Evolutionary conservation across 2,329 filamentous ascomycete genomes (phyloP).

Genomic region (Lachnellula hyalina): DNA sequence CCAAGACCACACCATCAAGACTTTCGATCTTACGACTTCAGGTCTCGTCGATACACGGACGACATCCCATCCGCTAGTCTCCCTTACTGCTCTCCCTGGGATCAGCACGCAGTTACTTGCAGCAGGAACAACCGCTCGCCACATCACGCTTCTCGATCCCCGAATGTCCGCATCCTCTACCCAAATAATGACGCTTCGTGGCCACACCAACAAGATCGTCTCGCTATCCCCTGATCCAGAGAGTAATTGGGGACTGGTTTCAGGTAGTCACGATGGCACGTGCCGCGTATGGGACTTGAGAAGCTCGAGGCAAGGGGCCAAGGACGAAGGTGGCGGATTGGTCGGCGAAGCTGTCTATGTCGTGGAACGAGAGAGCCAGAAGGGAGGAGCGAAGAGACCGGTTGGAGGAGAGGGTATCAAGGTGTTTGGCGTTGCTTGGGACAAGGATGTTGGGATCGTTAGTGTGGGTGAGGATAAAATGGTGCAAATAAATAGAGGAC

Average conservation of each 20-base stretch:
- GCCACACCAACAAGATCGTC: constrained; percentile 72
- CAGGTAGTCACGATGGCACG: constrained; percentile 86
- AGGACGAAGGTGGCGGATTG: constrained; percentile 53
- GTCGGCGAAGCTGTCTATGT: constrained; percentile 70
- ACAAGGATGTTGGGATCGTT: constrained; percentile 79
- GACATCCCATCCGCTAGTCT: constrained; percentile 78
- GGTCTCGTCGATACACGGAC: constrained; percentile 75
- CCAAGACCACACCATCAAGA: constrained; percentile 85
- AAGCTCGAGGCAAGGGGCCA: constrained; percentile 54
- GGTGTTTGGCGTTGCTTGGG: constrained; percentile 86
- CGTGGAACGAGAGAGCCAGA: constrained; percentile 69
- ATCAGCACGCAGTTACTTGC: constrained; percentile 48
- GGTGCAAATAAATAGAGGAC: constrained; percentile 72
- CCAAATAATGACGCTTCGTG: constrained; percentile 83
- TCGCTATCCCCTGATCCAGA: constrained; percentile 44
- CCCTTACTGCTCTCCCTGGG: constrained; percentile 66
- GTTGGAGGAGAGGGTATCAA: constrained; percentile 79
- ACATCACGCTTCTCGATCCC: constrained; percentile 91
- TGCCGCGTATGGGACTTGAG: constrained; percentile 92
- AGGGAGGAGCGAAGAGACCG: constrained; percentile 54
- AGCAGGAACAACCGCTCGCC: constrained; percentile 76
- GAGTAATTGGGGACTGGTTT: constrained; percentile 78
- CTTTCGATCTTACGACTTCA: constrained; percentile 82
- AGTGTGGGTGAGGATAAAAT: constrained; percentile 90
- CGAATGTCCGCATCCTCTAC: constrained; percentile 70